Conservation (phyloP, 352 stramenopile genomes). For the Globisporangium echinulatum region DNA sequence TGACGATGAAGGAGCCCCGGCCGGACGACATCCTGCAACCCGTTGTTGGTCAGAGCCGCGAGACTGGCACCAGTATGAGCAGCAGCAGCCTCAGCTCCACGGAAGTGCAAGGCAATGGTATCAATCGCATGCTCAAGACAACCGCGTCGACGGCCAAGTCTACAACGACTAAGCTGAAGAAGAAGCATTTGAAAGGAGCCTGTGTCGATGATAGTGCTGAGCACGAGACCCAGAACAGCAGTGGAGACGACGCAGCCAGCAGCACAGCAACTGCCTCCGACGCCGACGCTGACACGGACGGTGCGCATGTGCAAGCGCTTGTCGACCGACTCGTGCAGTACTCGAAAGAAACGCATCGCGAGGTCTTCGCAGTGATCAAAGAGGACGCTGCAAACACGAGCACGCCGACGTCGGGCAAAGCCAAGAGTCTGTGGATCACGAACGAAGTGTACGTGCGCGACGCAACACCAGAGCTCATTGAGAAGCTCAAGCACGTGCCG, state of each 20-base stretch:
- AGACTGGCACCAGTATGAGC: not conserved
- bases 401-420: conserved; percentile 1
- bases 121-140: not conserved
- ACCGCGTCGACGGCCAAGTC: not conserved
- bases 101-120: conserved; percentile 5
- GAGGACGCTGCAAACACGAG: conserved; percentile 9
- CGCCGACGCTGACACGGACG: conserved; percentile 2
- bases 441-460: conserved; percentile 34
- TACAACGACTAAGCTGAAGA: not conserved
- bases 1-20: conserved; percentile 23
- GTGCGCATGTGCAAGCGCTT: conserved; percentile 19
- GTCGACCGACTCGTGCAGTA: conserved; percentile 24
- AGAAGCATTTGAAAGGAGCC: conserved; percentile 1
- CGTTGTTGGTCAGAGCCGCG: not conserved
- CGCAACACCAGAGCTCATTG: conserved; percentile 26
- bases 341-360: conserved; percentile 20
- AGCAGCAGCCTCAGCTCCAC: not conserved
- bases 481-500: conserved; percentile 22
- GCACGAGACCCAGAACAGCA: conserved; percentile 1
- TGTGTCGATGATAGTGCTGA: conserved; percentile 6
- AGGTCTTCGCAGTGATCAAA: conserved; percentile 21
- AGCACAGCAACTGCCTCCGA: not conserved
- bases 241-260: not conserved
- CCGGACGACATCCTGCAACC: conserved; percentile 15
- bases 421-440: conserved; percentile 45